Evolutionary conservation across 2,329 filamentous ascomycete species (phyloP).

Genomic region (Ophiostoma triangulosporum): DNA sequence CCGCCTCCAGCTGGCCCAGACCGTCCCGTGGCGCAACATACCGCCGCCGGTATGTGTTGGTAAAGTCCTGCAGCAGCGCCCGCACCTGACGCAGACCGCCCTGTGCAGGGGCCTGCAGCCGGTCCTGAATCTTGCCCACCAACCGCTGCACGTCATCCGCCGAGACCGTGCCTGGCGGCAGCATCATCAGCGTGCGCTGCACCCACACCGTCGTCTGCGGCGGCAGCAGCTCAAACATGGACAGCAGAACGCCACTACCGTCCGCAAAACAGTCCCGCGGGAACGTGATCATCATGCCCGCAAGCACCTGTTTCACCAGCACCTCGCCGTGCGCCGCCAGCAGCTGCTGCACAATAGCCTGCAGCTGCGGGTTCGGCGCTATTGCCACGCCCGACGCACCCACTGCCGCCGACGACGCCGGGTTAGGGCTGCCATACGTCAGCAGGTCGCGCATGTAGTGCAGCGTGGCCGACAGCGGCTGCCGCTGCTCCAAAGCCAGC

Average conservation of each 20-base stretch:
- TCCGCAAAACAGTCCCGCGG: slow-evolving; percentile 92
- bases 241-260: slow-evolving; percentile 80
- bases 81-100: slow-evolving; percentile 62
- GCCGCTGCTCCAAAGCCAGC: slow-evolving; percentile 76
- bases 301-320: slow-evolving; percentile 78
- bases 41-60: slow-evolving; percentile 79
- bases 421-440: slow-evolving; percentile 71
- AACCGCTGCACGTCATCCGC: slow-evolving; percentile 69
- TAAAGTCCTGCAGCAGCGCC: slow-evolving; percentile 85
- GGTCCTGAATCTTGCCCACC: slow-evolving; percentile 67
- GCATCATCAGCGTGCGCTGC: slow-evolving; percentile 65
- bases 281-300: slow-evolving; percentile 99
- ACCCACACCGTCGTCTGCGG: slow-evolving; percentile 71
- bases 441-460: slow-evolving; percentile 89
- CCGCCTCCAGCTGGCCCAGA: slow-evolving; percentile 72
- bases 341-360: slow-evolving; percentile 58
- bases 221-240: slow-evolving; percentile 77
- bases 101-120: slow-evolving; percentile 18
- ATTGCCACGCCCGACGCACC: not conserved
- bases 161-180: slow-evolving; percentile 71
- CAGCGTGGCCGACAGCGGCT: slow-evolving; percentile 79
- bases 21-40: slow-evolving; percentile 94
- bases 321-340: slow-evolving; percentile 57
- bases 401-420: slow-evolving; percentile 38
- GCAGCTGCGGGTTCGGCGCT: slow-evolving; percentile 42